Percentiles rank a stretch among this genome's conserved stretches.
phyloP scores from a whole-genome alignment of 768 basidiomycete species.

The Tremella yokohamensis region DNA sequence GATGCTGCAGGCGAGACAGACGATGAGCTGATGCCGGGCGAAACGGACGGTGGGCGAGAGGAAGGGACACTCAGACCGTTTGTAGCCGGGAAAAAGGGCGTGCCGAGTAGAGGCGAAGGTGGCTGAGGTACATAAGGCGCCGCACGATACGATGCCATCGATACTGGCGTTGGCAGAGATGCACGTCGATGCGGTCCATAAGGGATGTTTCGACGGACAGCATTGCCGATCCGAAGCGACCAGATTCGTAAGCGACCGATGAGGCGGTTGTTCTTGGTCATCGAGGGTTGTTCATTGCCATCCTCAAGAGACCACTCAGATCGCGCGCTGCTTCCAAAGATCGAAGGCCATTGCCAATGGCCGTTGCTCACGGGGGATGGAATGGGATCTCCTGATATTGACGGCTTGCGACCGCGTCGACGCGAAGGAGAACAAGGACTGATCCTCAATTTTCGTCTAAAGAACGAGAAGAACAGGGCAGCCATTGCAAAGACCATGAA shows the following conservation, averaged over 20 bases:
- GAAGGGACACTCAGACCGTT: conserved; percentile 1
- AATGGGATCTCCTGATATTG: no score
- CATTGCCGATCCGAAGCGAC: conserved; percentile 15
- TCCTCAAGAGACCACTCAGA: not conserved
- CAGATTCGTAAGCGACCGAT: conserved; percentile 1
- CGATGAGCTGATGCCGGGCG: not conserved
- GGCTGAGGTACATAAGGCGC: not conserved
- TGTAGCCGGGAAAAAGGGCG: no score
- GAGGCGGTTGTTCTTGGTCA: not conserved
- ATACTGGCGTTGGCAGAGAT: not conserved
- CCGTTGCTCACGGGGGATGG: not conserved
- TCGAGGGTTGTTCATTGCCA: not conserved
- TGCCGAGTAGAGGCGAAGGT: not conserved
- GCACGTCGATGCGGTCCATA: not conserved
- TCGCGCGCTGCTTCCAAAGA: not conserved
- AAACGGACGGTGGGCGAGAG: not conserved
- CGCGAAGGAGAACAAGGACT: not conserved
- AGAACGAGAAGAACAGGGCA: conserved; percentile 23
- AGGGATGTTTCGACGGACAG: conserved; percentile 5
- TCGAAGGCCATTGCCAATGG: not conserved
- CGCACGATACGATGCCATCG: not conserved
- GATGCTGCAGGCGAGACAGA: not conserved
- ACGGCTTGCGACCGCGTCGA: not conserved
- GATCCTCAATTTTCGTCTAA: conserved; percentile 22
- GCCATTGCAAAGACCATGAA: conserved; percentile 28